A percentile compares a stretch with the other conserved stretches of the same genome.
Evolutionary conservation across 2,329 filamentous ascomycete genomes (phyloP).

Genomic region (Trichoderma arundinaceum): DNA sequence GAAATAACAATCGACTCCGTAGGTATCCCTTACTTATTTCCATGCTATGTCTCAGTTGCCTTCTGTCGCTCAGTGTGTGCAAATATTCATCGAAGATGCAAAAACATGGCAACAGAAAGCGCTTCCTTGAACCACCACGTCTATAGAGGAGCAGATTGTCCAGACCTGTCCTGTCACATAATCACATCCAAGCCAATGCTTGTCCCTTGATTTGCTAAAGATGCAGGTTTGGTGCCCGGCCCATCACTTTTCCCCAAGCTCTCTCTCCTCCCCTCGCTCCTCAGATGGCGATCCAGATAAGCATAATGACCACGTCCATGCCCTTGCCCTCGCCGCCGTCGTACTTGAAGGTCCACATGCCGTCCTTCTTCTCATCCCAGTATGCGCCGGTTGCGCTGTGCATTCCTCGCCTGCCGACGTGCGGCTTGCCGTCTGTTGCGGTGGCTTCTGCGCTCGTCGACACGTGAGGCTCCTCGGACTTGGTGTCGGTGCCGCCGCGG

Average conservation of each 20-base stretch:
- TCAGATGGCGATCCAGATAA: constrained; percentile 79
- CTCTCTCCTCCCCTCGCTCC: background rate
- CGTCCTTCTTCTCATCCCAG: constrained; percentile 90
- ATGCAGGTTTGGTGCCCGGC: background rate
- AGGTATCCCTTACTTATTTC: constrained; percentile 20
- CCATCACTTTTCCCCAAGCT: background rate
- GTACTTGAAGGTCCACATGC: constrained; percentile 89
- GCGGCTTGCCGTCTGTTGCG: constrained; percentile 68
- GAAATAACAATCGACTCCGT: constrained; percentile 25
- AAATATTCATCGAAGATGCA: constrained; percentile 25
- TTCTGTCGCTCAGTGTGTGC: constrained; percentile 11
- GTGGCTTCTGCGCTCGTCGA: constrained; percentile 60
- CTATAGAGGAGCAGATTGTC: constrained; percentile 6
- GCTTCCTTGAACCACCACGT: constrained; percentile 27
- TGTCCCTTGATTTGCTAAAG: background rate
- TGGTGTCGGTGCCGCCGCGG: constrained; percentile 55
- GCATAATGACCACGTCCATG: constrained; percentile 71
- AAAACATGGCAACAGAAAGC: constrained; percentile 1
- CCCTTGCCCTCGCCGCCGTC: constrained; percentile 71
- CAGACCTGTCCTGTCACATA: background rate
- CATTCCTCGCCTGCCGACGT: constrained; percentile 86
- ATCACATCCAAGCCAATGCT: constrained; percentile 7
- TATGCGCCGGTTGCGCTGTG: constrained; percentile 84
- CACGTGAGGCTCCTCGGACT: constrained; percentile 57
- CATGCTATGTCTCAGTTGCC: constrained; percentile 20